A percentile compares a stretch with the other conserved stretches of the same genome.
phyloP scores from a whole-genome alignment of 305 asterid genomes.

The Fraxinus platypoda region DNA sequence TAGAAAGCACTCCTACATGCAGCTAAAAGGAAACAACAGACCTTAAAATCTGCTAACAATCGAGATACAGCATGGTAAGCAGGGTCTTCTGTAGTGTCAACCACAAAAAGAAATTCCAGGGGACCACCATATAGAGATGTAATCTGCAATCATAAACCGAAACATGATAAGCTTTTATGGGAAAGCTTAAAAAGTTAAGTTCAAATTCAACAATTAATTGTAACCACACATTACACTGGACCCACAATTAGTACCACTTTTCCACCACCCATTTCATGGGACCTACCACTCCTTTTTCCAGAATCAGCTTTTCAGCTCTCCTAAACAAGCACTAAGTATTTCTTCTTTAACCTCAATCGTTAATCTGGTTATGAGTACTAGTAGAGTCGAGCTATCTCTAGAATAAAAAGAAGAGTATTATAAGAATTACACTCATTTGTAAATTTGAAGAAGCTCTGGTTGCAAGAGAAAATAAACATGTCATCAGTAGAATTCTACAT shows the following conservation, averaged over 20 bases:
- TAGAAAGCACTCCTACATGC: slow-evolving; percentile 12
- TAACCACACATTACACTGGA: too few relatives aligned
- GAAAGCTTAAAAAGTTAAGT: too few relatives aligned
- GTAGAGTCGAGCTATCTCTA: slow-evolving; percentile 4
- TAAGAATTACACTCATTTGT: not conserved
- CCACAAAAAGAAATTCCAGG: slow-evolving; percentile 83
- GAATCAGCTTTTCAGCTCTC: too few relatives aligned
- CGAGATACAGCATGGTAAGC: slow-evolving; percentile 82
- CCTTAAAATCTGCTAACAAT: slow-evolving; percentile 71
- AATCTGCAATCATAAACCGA: slow-evolving; percentile 53
- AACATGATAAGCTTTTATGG: not conserved
- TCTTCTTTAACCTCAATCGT: not conserved
- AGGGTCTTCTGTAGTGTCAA: slow-evolving; percentile 89
- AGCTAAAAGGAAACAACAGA: slow-evolving; percentile 30
- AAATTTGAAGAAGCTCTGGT: not conserved
- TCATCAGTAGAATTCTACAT: not conserved
- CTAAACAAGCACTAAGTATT: not conserved
- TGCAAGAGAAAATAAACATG: not conserved
- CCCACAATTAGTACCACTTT: too few relatives aligned
- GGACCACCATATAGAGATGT: slow-evolving; percentile 97
- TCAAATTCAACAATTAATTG: too few relatives aligned
- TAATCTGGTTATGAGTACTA: not conserved
- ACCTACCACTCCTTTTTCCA: too few relatives aligned
- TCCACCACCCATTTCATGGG: too few relatives aligned
- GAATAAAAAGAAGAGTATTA: slow-evolving; percentile 3